Evolutionary conservation across 192 early-diverging fungal genomes (phyloP).

Genomic region (Coemansia sp.): DNA sequence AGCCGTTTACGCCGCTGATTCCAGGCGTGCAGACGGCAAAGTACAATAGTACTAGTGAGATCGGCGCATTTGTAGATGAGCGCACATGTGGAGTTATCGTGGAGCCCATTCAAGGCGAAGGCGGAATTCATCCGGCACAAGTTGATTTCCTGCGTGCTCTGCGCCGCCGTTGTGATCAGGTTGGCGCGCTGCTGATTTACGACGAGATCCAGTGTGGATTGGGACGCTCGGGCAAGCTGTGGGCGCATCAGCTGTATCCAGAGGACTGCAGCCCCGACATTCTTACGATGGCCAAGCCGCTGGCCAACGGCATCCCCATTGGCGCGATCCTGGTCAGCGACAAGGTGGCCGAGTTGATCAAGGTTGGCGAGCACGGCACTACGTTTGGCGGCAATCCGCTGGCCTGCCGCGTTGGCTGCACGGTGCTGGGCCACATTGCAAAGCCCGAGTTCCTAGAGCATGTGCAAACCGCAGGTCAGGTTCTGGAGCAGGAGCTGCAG

Average conservation of each 20-base stretch:
- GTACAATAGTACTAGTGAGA: conserved; percentile 71
- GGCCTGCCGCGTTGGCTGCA: conserved; percentile 79
- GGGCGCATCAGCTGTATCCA: conserved; percentile 75
- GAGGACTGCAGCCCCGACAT: conserved; percentile 80
- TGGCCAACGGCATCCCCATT: conserved; percentile 95
- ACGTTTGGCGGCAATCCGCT: conserved; percentile 97
- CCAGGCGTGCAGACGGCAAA: conserved; percentile 74
- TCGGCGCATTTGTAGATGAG: conserved; percentile 66
- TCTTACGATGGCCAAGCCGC: conserved; percentile 93
- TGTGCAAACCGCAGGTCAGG: conserved; percentile 65
- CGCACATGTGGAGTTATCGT: conserved; percentile 90
- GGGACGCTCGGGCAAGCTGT: conserved; percentile 85
- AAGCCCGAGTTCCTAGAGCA: conserved; percentile 69
- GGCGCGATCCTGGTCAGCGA: conserved; percentile 84
- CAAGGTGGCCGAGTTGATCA: conserved; percentile 78
- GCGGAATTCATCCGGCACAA: conserved; percentile 76
- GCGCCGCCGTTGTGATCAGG: conserved; percentile 77
- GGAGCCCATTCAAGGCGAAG: conserved; percentile 97
- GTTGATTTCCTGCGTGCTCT: conserved; percentile 77
- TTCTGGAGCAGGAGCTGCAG: conserved; percentile 58
- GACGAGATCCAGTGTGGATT: conserved; percentile 98
- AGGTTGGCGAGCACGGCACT: conserved; percentile 93
- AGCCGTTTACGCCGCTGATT: conserved; percentile 87
- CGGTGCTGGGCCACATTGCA: conserved; percentile 70
- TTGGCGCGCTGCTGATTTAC: conserved; percentile 86